These are phyloP conservation scores for Scutellospora calospora DNA, from an alignment of 371 early-diverging fungal species.

Conservation along the genomic window DNA sequence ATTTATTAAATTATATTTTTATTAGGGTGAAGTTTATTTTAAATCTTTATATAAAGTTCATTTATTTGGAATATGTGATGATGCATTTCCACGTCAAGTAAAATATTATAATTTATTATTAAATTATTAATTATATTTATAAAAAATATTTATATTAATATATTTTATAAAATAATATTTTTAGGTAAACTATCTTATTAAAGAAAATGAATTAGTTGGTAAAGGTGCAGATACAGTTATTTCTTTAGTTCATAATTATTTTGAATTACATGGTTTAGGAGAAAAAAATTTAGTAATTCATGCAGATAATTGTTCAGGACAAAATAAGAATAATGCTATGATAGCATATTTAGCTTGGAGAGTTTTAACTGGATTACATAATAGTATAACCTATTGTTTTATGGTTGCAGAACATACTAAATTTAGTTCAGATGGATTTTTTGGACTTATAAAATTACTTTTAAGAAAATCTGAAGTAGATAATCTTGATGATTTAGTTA, in stretches of 20 bases:
- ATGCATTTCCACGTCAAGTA: background rate
- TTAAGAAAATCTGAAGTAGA: slow-evolving; percentile 9
- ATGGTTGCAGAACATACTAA: slow-evolving; percentile 4
- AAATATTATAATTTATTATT: background rate
- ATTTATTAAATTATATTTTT: background rate
- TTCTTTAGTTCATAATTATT: slow-evolving; percentile 23
- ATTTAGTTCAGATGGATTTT: slow-evolving; percentile 1
- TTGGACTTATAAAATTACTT: slow-evolving; percentile 11
- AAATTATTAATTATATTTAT: background rate
- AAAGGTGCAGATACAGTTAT: slow-evolving; percentile 4
- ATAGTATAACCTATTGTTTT: slow-evolving; percentile 4
- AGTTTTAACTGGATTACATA: background rate
- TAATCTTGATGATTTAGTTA: slow-evolving; percentile 9
- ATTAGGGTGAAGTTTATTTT: background rate
- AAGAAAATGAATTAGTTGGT: background rate
- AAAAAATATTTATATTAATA: background rate
- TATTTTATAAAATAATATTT: slow-evolving; percentile 1
- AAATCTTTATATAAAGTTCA: slow-evolving; percentile 10
- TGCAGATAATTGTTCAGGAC: slow-evolving; percentile 10
- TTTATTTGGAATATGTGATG: background rate
- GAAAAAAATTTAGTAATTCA: slow-evolving; percentile 7
- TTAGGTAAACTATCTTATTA: slow-evolving; percentile 1
- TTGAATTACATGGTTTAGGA: background rate
- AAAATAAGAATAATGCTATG: slow-evolving; percentile 19
- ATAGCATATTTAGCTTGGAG: slow-evolving; percentile 6